Evolutionary conservation across 305 asterid genomes (phyloP), one percentile per base, ranked within the genome.

Genomic region (Fraxinus sp.): DNA sequence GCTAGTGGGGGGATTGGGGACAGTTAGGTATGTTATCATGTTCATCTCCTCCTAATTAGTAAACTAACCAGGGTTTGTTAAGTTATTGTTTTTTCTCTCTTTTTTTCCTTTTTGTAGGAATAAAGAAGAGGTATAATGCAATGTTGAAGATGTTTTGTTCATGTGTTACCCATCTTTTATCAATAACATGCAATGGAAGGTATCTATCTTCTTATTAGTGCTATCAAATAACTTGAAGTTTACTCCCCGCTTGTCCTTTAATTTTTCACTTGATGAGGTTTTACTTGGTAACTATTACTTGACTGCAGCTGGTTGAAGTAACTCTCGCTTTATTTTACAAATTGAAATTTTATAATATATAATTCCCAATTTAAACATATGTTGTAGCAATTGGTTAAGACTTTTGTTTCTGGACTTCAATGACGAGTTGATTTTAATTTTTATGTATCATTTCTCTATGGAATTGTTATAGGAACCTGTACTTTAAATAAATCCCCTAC

Each of bases 101-200:
- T 28, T 72, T 10, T 28, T 80, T 78, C 70, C 77, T 70, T 73
- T 66, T 30, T 88, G 89, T 89, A 95, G 99, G 97, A 82, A 87
- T 94, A 81, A 87, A 79, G 85, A 89, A 87, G 86, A 92, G 84
- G 79, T 86, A 88, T 80, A 87, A 85, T 81, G 83, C 80, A 76
- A 88, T 94, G 41, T 84, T 93, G 91, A 89, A 89, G 95, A 85
- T 86, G 77, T 87, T 93, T 72, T 89, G 91, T 82, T 82, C 93
- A 37, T 87, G 93, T 77, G 80, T 88, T 80, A 62, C 87, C 81
- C 94, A 83, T 81, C 88, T 93, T 84, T 75, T 90, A 85, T 86
- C 92, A 81, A 77, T 92, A 66, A 85, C 91, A 77, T 43, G 89
- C 90, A 85, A 43, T 16, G 92, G 94, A 84, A 93, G 98, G 98